Conservation (phyloP, 345 rosid genomes). For the Gossypium turneri region DNA sequence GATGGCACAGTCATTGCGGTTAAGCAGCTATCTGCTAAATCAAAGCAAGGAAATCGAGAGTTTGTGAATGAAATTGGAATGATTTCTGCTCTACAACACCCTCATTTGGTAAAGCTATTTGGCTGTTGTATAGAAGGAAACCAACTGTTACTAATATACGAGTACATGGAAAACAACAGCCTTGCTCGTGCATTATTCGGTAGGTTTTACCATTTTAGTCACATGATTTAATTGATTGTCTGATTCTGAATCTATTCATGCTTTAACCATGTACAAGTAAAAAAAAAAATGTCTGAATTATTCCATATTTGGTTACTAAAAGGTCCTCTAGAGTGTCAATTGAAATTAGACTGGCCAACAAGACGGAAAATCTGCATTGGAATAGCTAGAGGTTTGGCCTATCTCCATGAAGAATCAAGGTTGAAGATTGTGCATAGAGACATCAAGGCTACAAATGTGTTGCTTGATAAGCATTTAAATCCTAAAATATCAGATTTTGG, state of each 20-base stretch:
- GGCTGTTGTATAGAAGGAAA: slow-evolving; percentile 43
- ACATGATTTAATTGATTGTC: background rate
- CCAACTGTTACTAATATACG: slow-evolving; percentile 39
- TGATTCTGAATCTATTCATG: background rate
- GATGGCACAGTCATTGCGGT: slow-evolving; percentile 59
- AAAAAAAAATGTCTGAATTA: background rate
- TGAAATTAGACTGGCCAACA: slow-evolving; percentile 35
- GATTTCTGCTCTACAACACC: slow-evolving; percentile 40
- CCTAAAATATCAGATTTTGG: slow-evolving; percentile 49
- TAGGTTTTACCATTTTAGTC: slow-evolving; percentile 12
- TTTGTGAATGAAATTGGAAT: slow-evolving; percentile 41
- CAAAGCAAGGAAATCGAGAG: slow-evolving; percentile 43
- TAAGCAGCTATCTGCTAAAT: slow-evolving; percentile 49
- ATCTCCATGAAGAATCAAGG: slow-evolving; percentile 49
- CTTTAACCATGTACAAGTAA: too few species aligned
- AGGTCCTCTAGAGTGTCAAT: slow-evolving; percentile 32
- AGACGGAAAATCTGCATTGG: slow-evolving; percentile 46
- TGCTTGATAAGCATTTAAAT: slow-evolving; percentile 34
- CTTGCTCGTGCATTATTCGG: slow-evolving; percentile 40
- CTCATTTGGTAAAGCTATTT: slow-evolving; percentile 40
- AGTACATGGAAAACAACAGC: slow-evolving; percentile 45
- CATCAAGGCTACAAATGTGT: slow-evolving; percentile 49
- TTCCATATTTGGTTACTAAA: background rate
- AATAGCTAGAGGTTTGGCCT: slow-evolving; percentile 44
- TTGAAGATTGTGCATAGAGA: slow-evolving; percentile 48